These are phyloP conservation scores for Staphylotrichum longicolle DNA, from an alignment of 495 filamentous ascomycete genomes.

Conservation along the genomic window DNA sequence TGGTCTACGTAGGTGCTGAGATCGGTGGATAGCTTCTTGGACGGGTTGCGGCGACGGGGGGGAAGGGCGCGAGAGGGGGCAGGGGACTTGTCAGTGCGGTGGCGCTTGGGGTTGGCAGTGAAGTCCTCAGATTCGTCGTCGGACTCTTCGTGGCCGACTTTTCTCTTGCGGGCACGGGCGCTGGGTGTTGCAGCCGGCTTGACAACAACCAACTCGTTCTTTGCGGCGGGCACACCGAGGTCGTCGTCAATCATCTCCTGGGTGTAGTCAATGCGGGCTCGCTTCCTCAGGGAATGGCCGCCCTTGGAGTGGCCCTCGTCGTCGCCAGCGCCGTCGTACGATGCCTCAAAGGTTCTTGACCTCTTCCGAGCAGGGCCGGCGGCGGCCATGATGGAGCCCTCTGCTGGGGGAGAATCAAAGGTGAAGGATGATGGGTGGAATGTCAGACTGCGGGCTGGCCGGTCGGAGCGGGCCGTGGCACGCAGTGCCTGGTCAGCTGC, in stretches of 20 bases:
- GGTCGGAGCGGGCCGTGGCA: slow-evolving; percentile 16
- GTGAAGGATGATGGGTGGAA: slow-evolving; percentile 27
- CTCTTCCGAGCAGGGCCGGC: slow-evolving; percentile 30
- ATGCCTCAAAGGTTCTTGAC: slow-evolving; percentile 37
- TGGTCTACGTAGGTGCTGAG: slow-evolving; percentile 34
- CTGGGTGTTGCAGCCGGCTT: slow-evolving; percentile 30
- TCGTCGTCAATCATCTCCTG: slow-evolving; percentile 44
- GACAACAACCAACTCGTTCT: slow-evolving; percentile 4
- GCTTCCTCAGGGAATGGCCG: slow-evolving; percentile 49
- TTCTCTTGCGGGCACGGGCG: slow-evolving; percentile 33
- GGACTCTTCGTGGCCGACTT: slow-evolving; percentile 27
- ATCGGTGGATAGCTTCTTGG: slow-evolving; percentile 35
- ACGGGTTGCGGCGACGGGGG: slow-evolving; percentile 37
- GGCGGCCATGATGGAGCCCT: slow-evolving; percentile 29
- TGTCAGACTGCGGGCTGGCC: slow-evolving; percentile 30
- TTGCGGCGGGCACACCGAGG: slow-evolving; percentile 6
- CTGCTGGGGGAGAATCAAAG: slow-evolving; percentile 34
- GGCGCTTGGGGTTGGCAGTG: slow-evolving; percentile 21
- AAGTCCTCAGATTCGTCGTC: slow-evolving; percentile 32
- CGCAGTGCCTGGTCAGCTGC: slow-evolving; percentile 17
- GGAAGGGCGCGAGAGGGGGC: slow-evolving; percentile 31
- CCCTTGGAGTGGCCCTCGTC: slow-evolving; percentile 43
- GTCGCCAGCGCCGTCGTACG: slow-evolving; percentile 29
- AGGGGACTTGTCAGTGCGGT: slow-evolving; percentile 33
- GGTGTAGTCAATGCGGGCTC: slow-evolving; percentile 47